Base-by-base conservation (phyloP, 2,329 filamentous ascomycete species). In the Beauveria pseudobassiana region DNA sequence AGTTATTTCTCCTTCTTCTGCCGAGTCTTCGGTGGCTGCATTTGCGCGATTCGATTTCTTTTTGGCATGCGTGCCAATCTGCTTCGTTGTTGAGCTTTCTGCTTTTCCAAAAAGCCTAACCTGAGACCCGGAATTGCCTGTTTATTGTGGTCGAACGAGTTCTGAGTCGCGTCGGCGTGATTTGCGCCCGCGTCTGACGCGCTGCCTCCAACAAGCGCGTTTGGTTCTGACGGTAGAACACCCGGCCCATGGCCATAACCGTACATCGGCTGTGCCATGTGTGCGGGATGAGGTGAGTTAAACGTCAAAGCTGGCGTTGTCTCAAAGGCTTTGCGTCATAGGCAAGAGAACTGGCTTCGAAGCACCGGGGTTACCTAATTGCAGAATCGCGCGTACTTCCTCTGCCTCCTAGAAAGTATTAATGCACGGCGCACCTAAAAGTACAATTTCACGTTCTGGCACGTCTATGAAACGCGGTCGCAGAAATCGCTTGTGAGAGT, bases 1-100 rank as follows among this genome's bases (percentile, higher is more conserved):
- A 65, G 85, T 89, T 34, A 95, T 72, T 71, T 96, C 91, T 18
- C 89, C 90, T 68, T 96, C 90, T 69, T 95, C 90, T 52, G 69
- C 46, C 10, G 42, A 54, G 24, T 54, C 43, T 14, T 50, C 30
- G 42, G 10, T 34, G 30, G 40, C 30, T 14, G 20, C n/a, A 30
- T 40, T 57, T 58, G 34, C 9, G 16, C n/a, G n/a, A 9, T 14
- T 56, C 24, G 38, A 16, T 12, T 54, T 38, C 34, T 24, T 28
- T n/a, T 43, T 49, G 22, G 20, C 16, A 34, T n/a, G 3, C 30
- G 9, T 16, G 7, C 12, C 26, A 26, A 24, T n/a, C 20, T 63
- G 54, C 20, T 9, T 43, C 10, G 50, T 22, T n/a, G 18, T 22
- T 24, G 55, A 22, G 3, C 9, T 22, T 34, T 57, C 30, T 16